Evolutionary conservation across 1,284 basidiomycete species (phyloP).

Genomic region (Trichosporon sp.): DNA sequence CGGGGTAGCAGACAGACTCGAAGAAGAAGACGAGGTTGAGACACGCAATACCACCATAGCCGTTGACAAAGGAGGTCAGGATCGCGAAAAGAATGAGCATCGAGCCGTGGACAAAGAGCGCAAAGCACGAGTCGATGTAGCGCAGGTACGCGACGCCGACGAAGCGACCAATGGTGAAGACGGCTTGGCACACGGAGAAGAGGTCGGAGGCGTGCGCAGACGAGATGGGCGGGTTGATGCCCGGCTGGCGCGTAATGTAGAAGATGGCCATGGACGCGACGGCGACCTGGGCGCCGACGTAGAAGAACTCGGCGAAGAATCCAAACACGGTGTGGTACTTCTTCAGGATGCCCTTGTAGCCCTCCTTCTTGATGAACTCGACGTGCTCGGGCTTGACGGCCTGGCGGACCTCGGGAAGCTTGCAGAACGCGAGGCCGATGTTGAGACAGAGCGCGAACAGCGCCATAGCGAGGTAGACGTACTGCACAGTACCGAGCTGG

Average conservation of each 20-base stretch:
- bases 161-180: slow-evolving; percentile 49
- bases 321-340: slow-evolving; percentile 42
- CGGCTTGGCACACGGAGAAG: slow-evolving; percentile 44
- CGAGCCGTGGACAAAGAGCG: slow-evolving; percentile 40
- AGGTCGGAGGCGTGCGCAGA: slow-evolving; percentile 40
- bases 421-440: slow-evolving; percentile 38
- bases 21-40: slow-evolving; percentile 47
- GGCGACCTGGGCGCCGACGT: slow-evolving; percentile 42
- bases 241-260: slow-evolving; percentile 40
- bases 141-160: slow-evolving; percentile 42
- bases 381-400: slow-evolving; percentile 35
- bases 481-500: slow-evolving; percentile 41
- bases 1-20: slow-evolving; percentile 44
- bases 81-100: slow-evolving; percentile 42
- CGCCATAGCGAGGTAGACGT: slow-evolving; percentile 47
- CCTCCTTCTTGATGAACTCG: slow-evolving; percentile 30
- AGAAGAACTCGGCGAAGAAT: slow-evolving; percentile 38
- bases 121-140: slow-evolving; percentile 44
- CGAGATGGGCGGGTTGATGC: slow-evolving; percentile 32
- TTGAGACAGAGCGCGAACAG: slow-evolving; percentile 40
- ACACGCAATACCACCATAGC: slow-evolving; percentile 43
- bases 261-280: slow-evolving; percentile 45
- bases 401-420: slow-evolving; percentile 44
- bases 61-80: slow-evolving; percentile 36
- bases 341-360: slow-evolving; percentile 41